Evolutionary conservation across 306 rosid species (phyloP).

Genomic region (Ormosia semicastrata): DNA sequence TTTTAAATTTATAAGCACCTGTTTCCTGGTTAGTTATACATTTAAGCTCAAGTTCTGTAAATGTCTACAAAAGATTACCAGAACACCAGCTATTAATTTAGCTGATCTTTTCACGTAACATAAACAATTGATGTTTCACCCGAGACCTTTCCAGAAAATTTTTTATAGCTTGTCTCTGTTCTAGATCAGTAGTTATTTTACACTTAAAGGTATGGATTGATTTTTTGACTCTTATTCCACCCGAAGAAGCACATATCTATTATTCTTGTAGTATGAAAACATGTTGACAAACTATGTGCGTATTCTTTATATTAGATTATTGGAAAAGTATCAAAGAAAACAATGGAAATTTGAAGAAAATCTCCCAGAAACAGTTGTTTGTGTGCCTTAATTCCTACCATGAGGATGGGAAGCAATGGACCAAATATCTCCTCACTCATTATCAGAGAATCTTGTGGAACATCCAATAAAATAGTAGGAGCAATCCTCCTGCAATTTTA

Average conservation of each 20-base stretch:
- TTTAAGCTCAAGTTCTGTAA: too few relatives aligned
- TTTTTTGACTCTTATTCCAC: background rate
- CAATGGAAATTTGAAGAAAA: background rate
- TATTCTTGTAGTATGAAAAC: background rate
- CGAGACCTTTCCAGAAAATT: background rate
- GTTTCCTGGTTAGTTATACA: background rate
- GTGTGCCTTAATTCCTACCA: conserved; percentile 49
- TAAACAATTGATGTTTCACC: background rate
- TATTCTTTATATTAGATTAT: background rate
- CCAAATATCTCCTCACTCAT: conserved; percentile 96
- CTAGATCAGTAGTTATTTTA: background rate
- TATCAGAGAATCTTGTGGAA: conserved; percentile 71
- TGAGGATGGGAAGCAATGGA: conserved; percentile 90
- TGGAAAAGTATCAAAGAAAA: background rate
- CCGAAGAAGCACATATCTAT: background rate
- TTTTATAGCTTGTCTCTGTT: background rate
- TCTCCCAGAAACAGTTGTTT: background rate
- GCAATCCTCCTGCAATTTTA: conserved; percentile 67
- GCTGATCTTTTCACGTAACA: background rate
- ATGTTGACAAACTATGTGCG: background rate
- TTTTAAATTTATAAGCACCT: conserved; percentile 1
- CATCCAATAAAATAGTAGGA: conserved; percentile 89
- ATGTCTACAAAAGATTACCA: too few relatives aligned
- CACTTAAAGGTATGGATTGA: background rate
- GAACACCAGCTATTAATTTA: background rate